Evolutionary conservation across 257 asterid species (phyloP).

Genomic region (Solanum etuberosum): DNA sequence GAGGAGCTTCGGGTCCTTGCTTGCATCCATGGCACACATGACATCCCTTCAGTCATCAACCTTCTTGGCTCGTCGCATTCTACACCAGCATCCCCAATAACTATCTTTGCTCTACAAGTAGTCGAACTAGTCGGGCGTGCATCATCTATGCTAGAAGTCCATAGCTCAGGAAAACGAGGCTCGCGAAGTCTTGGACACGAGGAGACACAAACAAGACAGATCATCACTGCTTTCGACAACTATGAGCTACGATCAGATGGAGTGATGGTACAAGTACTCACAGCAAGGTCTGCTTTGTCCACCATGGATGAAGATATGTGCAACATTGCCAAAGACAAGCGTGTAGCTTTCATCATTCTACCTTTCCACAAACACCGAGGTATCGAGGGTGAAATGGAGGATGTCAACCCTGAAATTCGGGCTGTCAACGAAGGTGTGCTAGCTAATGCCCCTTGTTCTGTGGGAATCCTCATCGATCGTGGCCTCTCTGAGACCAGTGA

Average conservation of each 20-base stretch:
- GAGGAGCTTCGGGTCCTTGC: constrained; percentile 72
- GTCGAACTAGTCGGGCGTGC: constrained; percentile 87
- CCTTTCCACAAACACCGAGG: constrained; percentile 69
- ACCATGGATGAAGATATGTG: constrained; percentile 88
- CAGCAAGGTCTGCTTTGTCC: constrained; percentile 53
- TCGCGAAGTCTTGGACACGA: constrained; percentile 41
- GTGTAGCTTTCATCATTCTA: constrained; percentile 47
- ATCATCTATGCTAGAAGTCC: constrained; percentile 57
- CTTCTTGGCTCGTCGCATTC: constrained; percentile 63
- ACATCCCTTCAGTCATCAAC: constrained; percentile 51
- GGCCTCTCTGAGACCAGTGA: constrained; percentile 29
- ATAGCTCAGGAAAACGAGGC: constrained; percentile 41
- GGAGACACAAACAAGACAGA: constrained; percentile 65
- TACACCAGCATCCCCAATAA: constrained; percentile 35
- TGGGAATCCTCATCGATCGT: constrained; percentile 62
- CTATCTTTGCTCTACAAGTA: constrained; percentile 58
- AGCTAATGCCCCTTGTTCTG: constrained; percentile 72
- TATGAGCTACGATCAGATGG: constrained; percentile 63
- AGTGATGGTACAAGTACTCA: constrained; percentile 51
- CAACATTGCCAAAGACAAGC: constrained; percentile 53
- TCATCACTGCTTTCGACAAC: constrained; percentile 59
- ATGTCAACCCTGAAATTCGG: constrained; percentile 44
- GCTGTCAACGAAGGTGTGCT: constrained; percentile 64
- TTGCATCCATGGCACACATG: constrained; percentile 49
- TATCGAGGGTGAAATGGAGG: constrained; percentile 53